Conservation (phyloP, 2,329 filamentous ascomycete species). For the Aspergillus intermedius region DNA sequence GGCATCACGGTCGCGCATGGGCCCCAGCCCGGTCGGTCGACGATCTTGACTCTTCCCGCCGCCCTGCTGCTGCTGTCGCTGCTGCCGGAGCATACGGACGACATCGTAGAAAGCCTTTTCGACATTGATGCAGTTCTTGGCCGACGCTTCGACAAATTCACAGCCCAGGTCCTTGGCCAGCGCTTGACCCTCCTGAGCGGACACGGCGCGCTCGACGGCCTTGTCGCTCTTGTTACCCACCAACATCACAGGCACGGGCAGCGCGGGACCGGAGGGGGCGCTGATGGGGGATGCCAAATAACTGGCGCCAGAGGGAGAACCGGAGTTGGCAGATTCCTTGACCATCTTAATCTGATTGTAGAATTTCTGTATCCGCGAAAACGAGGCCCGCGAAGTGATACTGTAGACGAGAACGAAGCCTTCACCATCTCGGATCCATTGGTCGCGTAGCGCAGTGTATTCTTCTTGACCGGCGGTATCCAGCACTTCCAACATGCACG, state of each 20-base stretch:
- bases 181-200: constrained; percentile 89
- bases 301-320: constrained; percentile 47
- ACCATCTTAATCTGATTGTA: constrained; percentile 96
- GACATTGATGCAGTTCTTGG: constrained; percentile 97
- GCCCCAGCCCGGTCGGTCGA: constrained; percentile 30
- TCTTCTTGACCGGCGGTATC: constrained; percentile 98
- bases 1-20: constrained; percentile 30
- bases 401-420: constrained; percentile 97
- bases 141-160: constrained; percentile 94
- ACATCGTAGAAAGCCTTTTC: constrained; percentile 99
- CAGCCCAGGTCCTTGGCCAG: constrained; percentile 87
- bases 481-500: constrained; percentile 94
- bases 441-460: constrained; percentile 91
- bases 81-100: constrained; percentile 78
- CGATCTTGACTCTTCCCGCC: constrained; percentile 30
- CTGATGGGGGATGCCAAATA: constrained; percentile 45
- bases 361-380: constrained; percentile 89
- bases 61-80: constrained; percentile 54
- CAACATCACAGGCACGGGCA: constrained; percentile 86
- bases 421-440: constrained; percentile 97
- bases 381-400: constrained; percentile 94
- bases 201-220: constrained; percentile 91
- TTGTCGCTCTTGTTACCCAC: constrained; percentile 98
- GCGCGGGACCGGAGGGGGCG: constrained; percentile 46
- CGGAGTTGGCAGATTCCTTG: constrained; percentile 69